Evolutionary conservation across 371 early-diverging fungal species (phyloP).

Genomic region (Zopfochytrium polystomum): DNA sequence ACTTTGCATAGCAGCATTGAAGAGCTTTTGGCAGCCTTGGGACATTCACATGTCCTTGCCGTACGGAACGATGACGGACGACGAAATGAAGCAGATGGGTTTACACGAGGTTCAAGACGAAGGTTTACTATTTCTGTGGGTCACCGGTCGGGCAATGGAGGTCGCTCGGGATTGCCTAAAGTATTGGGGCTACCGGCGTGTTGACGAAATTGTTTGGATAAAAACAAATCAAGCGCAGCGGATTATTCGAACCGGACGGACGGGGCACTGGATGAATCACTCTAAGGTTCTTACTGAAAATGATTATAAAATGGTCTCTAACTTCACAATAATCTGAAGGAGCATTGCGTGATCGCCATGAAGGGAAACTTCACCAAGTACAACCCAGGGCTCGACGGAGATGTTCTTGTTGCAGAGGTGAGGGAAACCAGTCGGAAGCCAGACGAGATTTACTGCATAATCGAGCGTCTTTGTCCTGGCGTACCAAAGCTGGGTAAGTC

Average conservation of each 20-base stretch:
- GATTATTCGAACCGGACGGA: constrained; percentile 50
- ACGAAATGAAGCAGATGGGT: constrained; percentile 50
- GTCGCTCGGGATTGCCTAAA: constrained; percentile 48
- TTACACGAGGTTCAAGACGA: constrained; percentile 46
- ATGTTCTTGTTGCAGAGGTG: constrained; percentile 52
- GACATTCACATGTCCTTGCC: constrained; percentile 53
- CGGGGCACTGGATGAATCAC: constrained; percentile 58
- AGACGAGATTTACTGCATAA: constrained; percentile 51
- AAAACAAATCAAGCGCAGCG: constrained; percentile 53
- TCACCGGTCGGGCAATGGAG: constrained; percentile 57
- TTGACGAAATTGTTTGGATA: constrained; percentile 55
- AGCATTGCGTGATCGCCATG: constrained; percentile 53
- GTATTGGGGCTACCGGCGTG: constrained; percentile 51
- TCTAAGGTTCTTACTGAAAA: too few relatives aligned
- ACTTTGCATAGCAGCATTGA: too few relatives aligned
- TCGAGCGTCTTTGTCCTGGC: constrained; percentile 49
- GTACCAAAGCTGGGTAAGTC: constrained; percentile 47
- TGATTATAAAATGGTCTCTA: too few relatives aligned
- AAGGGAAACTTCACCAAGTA: constrained; percentile 40
- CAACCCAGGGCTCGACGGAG: constrained; percentile 41
- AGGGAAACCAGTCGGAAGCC: constrained; percentile 55
- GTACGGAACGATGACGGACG: constrained; percentile 57
- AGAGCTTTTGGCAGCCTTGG: constrained; percentile 27
- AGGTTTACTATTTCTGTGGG: constrained; percentile 54
- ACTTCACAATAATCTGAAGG: too few relatives aligned